Conservation (phyloP, 1,284 basidiomycete genomes). For the Phellinidium pouzarii region DNA sequence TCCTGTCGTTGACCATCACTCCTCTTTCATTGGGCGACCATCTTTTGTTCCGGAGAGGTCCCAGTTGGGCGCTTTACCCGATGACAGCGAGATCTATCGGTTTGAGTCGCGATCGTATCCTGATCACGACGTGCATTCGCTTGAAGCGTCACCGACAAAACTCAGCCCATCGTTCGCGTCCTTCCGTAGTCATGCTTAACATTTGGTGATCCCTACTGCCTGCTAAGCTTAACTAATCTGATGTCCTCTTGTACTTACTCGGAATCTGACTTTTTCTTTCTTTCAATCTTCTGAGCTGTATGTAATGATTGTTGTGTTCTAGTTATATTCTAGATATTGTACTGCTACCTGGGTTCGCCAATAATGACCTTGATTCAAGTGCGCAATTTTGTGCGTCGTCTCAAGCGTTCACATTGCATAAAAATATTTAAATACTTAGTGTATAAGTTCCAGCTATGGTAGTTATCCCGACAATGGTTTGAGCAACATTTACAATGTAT, state of each 20-base stretch:
- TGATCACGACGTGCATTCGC: background rate
- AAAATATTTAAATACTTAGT: no score
- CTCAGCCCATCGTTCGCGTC: slow-evolving; percentile 6
- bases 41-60: slow-evolving; percentile 10
- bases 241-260: background rate
- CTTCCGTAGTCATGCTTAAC: background rate
- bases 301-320: no score
- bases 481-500: no score
- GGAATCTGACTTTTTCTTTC: no score
- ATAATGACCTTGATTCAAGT: no score
- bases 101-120: slow-evolving; percentile 4
- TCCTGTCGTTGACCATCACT: slow-evolving; percentile 6
- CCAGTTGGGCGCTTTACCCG: slow-evolving; percentile 6
- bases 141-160: slow-evolving; percentile 5
- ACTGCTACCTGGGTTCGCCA: no score
- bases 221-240: background rate
- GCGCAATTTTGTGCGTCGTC: no score
- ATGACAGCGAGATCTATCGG: slow-evolving; percentile 11
- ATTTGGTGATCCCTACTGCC: background rate
- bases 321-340: no score
- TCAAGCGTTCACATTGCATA: no score
- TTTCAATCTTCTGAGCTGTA: no score
- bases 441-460: no score
- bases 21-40: slow-evolving; percentile 2
- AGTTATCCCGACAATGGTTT: no score